A percentile compares a stretch with the other conserved stretches of the same genome.
Evolutionary conservation across 495 filamentous ascomycete species (phyloP).

Genomic region (Trichocladium antarcticum): DNA sequence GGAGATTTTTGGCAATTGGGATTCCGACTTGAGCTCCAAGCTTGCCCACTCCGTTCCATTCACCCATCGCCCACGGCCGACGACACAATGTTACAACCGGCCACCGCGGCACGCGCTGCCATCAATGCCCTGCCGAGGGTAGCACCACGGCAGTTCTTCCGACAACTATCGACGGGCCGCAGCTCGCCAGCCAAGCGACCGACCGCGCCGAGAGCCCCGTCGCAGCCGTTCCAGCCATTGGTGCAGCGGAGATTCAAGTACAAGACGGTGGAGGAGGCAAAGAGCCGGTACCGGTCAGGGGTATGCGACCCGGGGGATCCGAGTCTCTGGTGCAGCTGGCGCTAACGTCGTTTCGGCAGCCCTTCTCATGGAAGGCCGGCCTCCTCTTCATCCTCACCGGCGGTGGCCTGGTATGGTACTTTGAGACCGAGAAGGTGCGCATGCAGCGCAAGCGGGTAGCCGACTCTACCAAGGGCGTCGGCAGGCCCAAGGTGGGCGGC

Average conservation of each 20-base stretch:
- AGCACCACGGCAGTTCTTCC: constrained; percentile 17
- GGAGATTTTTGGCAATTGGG: constrained; percentile 14
- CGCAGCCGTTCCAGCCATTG: constrained; percentile 25
- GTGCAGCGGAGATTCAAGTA: constrained; percentile 27
- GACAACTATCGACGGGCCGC: constrained; percentile 20
- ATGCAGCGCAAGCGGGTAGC: constrained; percentile 77
- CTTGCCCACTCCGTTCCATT: background rate
- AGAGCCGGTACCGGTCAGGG: constrained; percentile 41
- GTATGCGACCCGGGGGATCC: constrained; percentile 21
- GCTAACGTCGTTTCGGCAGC: constrained; percentile 36
- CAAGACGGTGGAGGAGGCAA: constrained; percentile 47
- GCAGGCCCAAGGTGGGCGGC: constrained; percentile 85
- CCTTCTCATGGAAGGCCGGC: constrained; percentile 85
- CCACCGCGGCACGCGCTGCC: constrained; percentile 16
- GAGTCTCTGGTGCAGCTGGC: background rate
- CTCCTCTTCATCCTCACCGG: constrained; percentile 73
- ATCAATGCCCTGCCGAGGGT: constrained; percentile 16
- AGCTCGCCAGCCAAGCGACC: constrained; percentile 12
- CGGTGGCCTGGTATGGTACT: constrained; percentile 71
- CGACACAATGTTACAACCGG: constrained; percentile 22
- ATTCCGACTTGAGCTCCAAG: background rate
- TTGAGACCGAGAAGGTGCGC: constrained; percentile 78
- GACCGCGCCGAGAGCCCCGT: constrained; percentile 8
- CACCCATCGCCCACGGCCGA: background rate
- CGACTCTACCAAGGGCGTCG: constrained; percentile 85